phyloP scores from a whole-genome alignment of 2,329 filamentous ascomycete species.

The Escovopsis sp. region DNA sequence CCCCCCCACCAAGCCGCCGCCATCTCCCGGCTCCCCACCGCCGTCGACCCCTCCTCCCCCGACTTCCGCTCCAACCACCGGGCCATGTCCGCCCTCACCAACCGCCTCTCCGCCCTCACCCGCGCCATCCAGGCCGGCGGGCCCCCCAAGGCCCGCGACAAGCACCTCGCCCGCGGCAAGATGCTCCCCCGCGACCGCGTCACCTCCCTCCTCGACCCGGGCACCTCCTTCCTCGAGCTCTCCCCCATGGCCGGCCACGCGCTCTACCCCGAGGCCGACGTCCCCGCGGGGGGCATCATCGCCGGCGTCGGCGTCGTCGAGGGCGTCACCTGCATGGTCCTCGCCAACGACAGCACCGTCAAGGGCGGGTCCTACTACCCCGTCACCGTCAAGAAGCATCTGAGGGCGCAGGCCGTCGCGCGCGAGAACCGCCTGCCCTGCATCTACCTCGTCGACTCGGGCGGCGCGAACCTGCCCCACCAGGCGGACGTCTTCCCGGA shows the following conservation, averaged over 20 bases:
- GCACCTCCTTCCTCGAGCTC: slow-evolving; percentile 84
- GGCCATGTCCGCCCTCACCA: slow-evolving; percentile 61
- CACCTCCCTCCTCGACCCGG: slow-evolving; percentile 73
- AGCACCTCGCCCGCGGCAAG: slow-evolving; percentile 77
- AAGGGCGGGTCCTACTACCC: slow-evolving; percentile 97
- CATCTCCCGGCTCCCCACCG: slow-evolving; percentile 63
- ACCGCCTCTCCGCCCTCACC: slow-evolving; percentile 41
- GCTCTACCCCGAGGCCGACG: slow-evolving; percentile 73
- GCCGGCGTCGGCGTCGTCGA: slow-evolving; percentile 83
- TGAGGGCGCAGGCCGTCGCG: slow-evolving; percentile 80
- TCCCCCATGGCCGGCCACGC: slow-evolving; percentile 79
- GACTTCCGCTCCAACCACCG: slow-evolving; percentile 69
- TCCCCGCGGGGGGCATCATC: slow-evolving; percentile 81
- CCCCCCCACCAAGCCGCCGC: slow-evolving; percentile 68
- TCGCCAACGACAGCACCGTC: slow-evolving; percentile 92
- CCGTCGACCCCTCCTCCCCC: slow-evolving; percentile 60
- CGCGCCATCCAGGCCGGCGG: slow-evolving; percentile 60
- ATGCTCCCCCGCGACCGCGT: slow-evolving; percentile 89
- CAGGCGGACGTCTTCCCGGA: slow-evolving; percentile 95
- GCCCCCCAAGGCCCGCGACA: slow-evolving; percentile 65
- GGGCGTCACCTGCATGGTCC: slow-evolving; percentile 81
- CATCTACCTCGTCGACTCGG: slow-evolving; percentile 92
- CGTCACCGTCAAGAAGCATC: slow-evolving; percentile 93
- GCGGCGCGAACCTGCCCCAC: slow-evolving; percentile 85
- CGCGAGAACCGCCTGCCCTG: slow-evolving; percentile 72